Percentiles rank a stretch among this genome's conserved stretches.
Evolutionary conservation across 31 red algal species (phyloP).

Genomic region (Porphyra umbilicalis): DNA sequence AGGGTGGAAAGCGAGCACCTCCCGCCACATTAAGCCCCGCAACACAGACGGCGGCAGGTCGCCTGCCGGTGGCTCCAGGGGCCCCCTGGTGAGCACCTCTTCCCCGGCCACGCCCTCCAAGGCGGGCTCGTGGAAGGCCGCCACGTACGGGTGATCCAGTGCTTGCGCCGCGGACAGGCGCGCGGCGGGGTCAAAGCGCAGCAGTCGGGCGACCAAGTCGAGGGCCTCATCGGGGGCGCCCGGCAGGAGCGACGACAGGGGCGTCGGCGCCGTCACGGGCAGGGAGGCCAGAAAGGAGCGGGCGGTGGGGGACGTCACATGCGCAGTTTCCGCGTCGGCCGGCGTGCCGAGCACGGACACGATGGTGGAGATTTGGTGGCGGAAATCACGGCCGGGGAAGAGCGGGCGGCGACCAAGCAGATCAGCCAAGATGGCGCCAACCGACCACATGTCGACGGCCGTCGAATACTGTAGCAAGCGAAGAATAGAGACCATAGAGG

Average conservation of each 20-base stretch:
- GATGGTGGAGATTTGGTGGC: slow-evolving; percentile 33
- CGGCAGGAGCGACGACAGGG: slow-evolving; percentile 9
- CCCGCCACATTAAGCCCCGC: neutral
- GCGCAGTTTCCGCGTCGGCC: slow-evolving; percentile 1
- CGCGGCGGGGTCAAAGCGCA: slow-evolving; percentile 67
- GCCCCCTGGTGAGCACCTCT: neutral
- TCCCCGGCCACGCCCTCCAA: slow-evolving; percentile 9
- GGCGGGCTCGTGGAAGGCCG: slow-evolving; percentile 34
- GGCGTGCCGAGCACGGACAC: slow-evolving; percentile 27
- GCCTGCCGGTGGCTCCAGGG: neutral
- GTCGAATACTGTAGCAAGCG: slow-evolving; percentile 51
- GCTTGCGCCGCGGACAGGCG: slow-evolving; percentile 72
- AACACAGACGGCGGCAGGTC: neutral
- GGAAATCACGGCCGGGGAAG: slow-evolving; percentile 28
- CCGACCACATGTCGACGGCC: slow-evolving; percentile 92
- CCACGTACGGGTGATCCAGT: slow-evolving; percentile 72
- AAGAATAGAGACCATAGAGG: neutral
- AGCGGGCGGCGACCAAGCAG: slow-evolving; percentile 52
- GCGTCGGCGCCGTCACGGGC: neutral
- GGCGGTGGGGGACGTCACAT: neutral
- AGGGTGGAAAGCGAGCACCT: neutral
- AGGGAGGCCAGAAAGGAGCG: slow-evolving; percentile 1
- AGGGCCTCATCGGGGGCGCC: slow-evolving; percentile 24
- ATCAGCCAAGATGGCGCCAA: slow-evolving; percentile 92
- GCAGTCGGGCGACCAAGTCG: slow-evolving; percentile 55